Base-by-base conservation (phyloP, 140 eudicot genomes). In the Stevia rebaudiana region DNA sequence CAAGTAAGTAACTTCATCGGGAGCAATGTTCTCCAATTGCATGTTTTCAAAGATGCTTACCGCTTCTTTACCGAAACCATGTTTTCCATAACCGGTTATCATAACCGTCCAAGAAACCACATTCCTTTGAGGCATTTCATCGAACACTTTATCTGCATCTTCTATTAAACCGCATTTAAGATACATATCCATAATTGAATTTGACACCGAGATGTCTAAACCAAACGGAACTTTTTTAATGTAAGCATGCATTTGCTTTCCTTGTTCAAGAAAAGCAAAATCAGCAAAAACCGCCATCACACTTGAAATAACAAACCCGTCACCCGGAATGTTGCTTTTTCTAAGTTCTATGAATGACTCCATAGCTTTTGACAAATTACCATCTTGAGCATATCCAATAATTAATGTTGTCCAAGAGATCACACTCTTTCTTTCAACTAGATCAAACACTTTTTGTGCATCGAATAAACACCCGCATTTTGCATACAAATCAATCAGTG, bases 11-110 rank as follows among this genome's bases (percentile, higher is more conserved):
- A 83, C 87, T n/a, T 50, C 74, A 71, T 86, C 95, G 2, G 95
- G 88, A 69, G 71, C 71, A 23, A 83, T 50, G 15, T 72, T 35
- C n/a, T 84, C 85, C 10, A 21, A 10, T 44, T 31, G 68, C 91
- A 87, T 87, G 68, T 83, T 65, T 72, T 74, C 71, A 73, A 83
- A 87, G 23, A 81, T 63, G 10, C 52, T 18, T 3, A 78, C 22
- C 1, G 86, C 95, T 58, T 81, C 75, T 73, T 71, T 60, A 5
- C 86, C 90, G 40, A 83, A 77, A 48, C 95, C 95, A 68, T 86
- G 79, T 42, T 86, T 81, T 21, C 90, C 95, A 51, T 83, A 86
- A 9, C 95, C 90, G 4, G 90, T 79, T 47, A 86, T 81, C 88
- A 86, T 81, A 15, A 68, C 82, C 0, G 90, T 80, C 76, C 82